A percentile compares a stretch with the other conserved stretches of the same genome.
Evolutionary conservation across 768 basidiomycete genomes (phyloP).

Genomic region (Phallus indusiatus): DNA sequence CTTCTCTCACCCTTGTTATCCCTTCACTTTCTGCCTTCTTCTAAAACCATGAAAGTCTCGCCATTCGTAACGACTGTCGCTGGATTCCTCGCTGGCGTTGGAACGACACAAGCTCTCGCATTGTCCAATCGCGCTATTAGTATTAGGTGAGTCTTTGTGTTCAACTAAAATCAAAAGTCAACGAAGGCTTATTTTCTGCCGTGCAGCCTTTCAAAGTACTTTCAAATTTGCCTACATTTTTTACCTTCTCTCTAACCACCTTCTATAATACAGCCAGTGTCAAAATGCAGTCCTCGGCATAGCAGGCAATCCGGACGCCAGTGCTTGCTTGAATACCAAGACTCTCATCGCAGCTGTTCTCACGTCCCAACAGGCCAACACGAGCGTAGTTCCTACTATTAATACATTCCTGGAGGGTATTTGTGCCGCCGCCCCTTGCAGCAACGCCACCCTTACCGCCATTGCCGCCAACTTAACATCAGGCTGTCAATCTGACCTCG

Average conservation of each 20-base stretch:
- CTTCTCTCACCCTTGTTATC: neutral
- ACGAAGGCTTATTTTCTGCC: neutral
- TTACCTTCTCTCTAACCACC: neutral
- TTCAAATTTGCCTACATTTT: neutral
- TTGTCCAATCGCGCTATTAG: slow-evolving; percentile 19
- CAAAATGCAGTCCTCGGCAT: slow-evolving; percentile 35
- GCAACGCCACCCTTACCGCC: slow-evolving; percentile 46
- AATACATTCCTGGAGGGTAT: slow-evolving; percentile 53
- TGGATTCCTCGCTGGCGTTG: slow-evolving; percentile 25
- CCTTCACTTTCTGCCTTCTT: neutral
- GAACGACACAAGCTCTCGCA: slow-evolving; percentile 33
- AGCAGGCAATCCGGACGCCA: slow-evolving; percentile 31
- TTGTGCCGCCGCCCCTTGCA: slow-evolving; percentile 45
- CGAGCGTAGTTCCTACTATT: slow-evolving; percentile 32
- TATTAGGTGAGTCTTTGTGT: neutral
- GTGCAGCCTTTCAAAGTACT: neutral
- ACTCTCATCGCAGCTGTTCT: slow-evolving; percentile 34
- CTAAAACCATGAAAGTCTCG: neutral
- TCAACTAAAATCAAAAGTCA: neutral
- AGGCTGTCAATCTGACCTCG: slow-evolving; percentile 35
- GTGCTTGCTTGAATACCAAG: slow-evolving; percentile 38
- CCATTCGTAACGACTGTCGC: slow-evolving; percentile 4
- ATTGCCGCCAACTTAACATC: slow-evolving; percentile 44
- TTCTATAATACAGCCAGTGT: slow-evolving; percentile 28
- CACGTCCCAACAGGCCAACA: slow-evolving; percentile 3